phyloP scores from a whole-genome alignment of 179 eudicot species.

The Pouteria campechiana region DNA sequence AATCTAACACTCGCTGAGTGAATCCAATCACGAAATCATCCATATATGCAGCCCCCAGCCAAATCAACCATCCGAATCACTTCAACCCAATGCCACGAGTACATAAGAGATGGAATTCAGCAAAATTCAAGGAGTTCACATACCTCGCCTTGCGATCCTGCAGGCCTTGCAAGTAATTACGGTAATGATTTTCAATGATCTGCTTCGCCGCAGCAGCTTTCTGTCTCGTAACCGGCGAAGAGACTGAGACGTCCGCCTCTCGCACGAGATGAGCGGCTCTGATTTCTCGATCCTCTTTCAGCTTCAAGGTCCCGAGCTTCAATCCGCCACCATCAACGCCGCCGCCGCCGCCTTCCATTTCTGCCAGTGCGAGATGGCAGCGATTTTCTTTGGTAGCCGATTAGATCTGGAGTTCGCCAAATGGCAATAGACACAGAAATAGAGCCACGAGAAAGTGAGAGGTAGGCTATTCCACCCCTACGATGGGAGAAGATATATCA shows the following conservation, averaged over 20 bases:
- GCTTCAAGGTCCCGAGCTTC: slow-evolving; percentile 13
- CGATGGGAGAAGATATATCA: too few species aligned
- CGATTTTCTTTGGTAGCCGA: too few species aligned
- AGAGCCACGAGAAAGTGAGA: too few species aligned
- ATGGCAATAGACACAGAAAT: too few species aligned
- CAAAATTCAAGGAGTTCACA: neutral
- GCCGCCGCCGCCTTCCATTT: slow-evolving; percentile 37
- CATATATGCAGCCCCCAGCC: too few species aligned
- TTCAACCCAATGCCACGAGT: too few species aligned
- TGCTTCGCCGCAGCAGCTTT: slow-evolving; percentile 61
- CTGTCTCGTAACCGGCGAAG: slow-evolving; percentile 58
- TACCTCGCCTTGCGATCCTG: slow-evolving; percentile 66
- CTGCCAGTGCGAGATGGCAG: too few species aligned
- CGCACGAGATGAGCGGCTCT: too few species aligned
- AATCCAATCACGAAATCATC: neutral
- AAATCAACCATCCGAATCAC: too few species aligned
- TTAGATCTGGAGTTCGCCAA: too few species aligned
- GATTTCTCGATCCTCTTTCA: slow-evolving; percentile 24
- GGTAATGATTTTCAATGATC: slow-evolving; percentile 60
- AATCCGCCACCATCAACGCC: slow-evolving; percentile 30
- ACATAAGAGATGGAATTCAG: neutral
- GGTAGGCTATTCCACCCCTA: too few species aligned
- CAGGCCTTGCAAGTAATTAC: slow-evolving; percentile 48
- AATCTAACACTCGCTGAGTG: too few species aligned
- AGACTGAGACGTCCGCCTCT: slow-evolving; percentile 35